These are phyloP conservation scores for Meripilus lineatus DNA, from an alignment of 1,284 basidiomycete genomes.

Conservation along the genomic window DNA sequence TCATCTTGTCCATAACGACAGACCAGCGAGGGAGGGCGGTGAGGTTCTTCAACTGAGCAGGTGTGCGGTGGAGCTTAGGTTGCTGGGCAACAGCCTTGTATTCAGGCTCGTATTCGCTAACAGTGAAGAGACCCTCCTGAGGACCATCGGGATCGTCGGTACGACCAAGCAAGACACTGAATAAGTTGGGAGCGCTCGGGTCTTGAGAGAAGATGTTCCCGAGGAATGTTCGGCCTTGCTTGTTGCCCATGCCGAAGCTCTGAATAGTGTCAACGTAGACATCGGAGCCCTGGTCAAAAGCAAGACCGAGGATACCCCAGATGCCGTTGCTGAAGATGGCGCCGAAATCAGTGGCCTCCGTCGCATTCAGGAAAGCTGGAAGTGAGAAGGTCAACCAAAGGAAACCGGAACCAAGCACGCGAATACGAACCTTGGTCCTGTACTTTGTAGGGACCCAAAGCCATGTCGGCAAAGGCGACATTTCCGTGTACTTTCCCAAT, in stretches of 20 bases:
- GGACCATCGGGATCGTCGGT: slow-evolving; percentile 19
- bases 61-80: slow-evolving; percentile 33
- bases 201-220: slow-evolving; percentile 23
- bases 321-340: slow-evolving; percentile 19
- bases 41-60: slow-evolving; percentile 45
- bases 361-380: slow-evolving; percentile 27
- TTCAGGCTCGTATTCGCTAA: slow-evolving; percentile 23
- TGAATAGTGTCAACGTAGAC: slow-evolving; percentile 14
- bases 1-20: slow-evolving; percentile 24
- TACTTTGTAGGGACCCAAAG: slow-evolving; percentile 24
- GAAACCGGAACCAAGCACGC: not conserved
- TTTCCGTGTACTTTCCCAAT: slow-evolving; percentile 19
- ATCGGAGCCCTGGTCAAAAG: slow-evolving; percentile 20
- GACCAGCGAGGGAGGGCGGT: slow-evolving; percentile 36
- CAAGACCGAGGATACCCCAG: slow-evolving; percentile 23
- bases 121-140: slow-evolving; percentile 25
- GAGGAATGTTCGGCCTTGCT: slow-evolving; percentile 19
- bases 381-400: not conserved
- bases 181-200: slow-evolving; percentile 20
- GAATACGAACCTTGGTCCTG: slow-evolving; percentile 21
- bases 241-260: slow-evolving; percentile 10
- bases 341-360: slow-evolving; percentile 18
- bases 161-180: slow-evolving; percentile 26
- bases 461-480: slow-evolving; percentile 22
- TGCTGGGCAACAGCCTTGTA: slow-evolving; percentile 19